phyloP scores from a whole-genome alignment of 164 flowering plant species.

The Magnolia officinalis region DNA sequence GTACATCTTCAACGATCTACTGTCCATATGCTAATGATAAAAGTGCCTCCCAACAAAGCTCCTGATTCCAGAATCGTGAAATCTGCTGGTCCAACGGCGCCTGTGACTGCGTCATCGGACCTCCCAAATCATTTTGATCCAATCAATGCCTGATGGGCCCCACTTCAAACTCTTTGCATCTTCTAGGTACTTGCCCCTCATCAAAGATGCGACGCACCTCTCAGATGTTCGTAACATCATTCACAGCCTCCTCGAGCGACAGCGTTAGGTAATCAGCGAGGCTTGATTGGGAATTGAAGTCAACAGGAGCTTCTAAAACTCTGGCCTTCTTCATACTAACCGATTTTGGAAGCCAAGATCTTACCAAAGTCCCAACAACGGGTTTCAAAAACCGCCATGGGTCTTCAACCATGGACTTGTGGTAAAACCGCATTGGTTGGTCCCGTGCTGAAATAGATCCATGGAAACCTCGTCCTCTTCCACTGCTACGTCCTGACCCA shows the following conservation, averaged over 20 bases:
- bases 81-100: background rate
- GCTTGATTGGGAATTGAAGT: constrained; percentile 35
- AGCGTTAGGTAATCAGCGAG: constrained; percentile 71
- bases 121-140: background rate
- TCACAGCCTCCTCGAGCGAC: constrained; percentile 44
- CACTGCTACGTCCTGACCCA: constrained; percentile 3
- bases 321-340: constrained; percentile 34
- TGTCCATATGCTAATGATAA: background rate
- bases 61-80: background rate
- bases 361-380: constrained; percentile 30
- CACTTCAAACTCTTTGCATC: background rate
- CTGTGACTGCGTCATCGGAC: background rate
- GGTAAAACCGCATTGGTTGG: constrained; percentile 39
- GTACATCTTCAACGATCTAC: background rate
- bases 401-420: constrained; percentile 73
- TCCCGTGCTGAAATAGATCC: constrained; percentile 27
- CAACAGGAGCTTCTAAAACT: constrained; percentile 25
- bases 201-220: background rate
- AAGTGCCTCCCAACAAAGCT: too few species aligned
- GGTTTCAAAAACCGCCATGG: constrained; percentile 73
- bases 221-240: constrained; percentile 14
- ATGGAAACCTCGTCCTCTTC: constrained; percentile 23
- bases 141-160: background rate
- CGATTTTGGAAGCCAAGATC: constrained; percentile 49
- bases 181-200: background rate